These are phyloP conservation scores for Apiospora aurea DNA, from an alignment of 2,329 filamentous ascomycete genomes.

Conservation along the genomic window DNA sequence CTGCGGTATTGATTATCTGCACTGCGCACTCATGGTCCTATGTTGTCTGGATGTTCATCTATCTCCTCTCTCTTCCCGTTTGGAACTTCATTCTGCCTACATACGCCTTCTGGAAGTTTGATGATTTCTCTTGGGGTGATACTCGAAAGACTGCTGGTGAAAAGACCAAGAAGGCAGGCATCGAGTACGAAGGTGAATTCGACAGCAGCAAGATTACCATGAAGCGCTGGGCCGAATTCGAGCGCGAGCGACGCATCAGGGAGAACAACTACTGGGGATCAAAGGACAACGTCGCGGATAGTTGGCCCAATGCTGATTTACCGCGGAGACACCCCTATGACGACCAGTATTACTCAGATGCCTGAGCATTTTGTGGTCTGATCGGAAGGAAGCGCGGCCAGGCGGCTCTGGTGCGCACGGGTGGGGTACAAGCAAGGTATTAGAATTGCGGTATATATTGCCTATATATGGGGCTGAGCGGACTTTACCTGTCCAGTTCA, in stretches of 20 bases:
- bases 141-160: constrained; percentile 95
- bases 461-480: constrained; percentile 5
- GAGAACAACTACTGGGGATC: constrained; percentile 59
- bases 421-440: constrained; percentile 4
- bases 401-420: neutral
- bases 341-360: constrained; percentile 64
- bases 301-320: constrained; percentile 51
- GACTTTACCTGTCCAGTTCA: neutral
- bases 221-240: constrained; percentile 98
- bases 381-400: neutral
- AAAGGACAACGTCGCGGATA: constrained; percentile 57
- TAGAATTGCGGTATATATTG: neutral
- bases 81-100: constrained; percentile 97
- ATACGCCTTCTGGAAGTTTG: constrained; percentile 99
- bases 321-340: constrained; percentile 52
- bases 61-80: constrained; percentile 88
- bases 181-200: constrained; percentile 93
- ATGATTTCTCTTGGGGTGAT: constrained; percentile 99
- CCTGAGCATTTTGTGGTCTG: constrained; percentile 39
- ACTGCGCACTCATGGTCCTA: constrained; percentile 95
- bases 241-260: constrained; percentile 66
- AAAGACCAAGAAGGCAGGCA: constrained; percentile 83
- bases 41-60: constrained; percentile 96
- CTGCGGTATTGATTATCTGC: constrained; percentile 87
- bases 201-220: constrained; percentile 99